Evolutionary conservation across 2,329 filamentous ascomycete genomes (phyloP).

Genomic region (Penicillium digitatum): DNA sequence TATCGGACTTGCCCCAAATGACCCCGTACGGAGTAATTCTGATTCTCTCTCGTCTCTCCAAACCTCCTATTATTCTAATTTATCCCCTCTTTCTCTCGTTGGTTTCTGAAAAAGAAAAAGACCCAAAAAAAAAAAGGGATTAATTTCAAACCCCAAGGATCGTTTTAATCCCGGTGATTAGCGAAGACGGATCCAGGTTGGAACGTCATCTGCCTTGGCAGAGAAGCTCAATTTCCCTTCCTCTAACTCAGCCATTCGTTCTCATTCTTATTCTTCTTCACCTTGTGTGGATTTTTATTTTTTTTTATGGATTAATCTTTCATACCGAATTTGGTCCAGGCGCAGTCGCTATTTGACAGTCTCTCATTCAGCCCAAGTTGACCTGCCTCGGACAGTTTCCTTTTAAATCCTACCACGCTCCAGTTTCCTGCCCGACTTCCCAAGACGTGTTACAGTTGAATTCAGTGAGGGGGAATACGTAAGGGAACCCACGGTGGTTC

Average conservation of each 20-base stretch:
- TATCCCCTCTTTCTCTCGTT: background rate
- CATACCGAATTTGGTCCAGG: slow-evolving; percentile 4
- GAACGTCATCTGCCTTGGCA: slow-evolving; percentile 9
- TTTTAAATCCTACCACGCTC: slow-evolving; percentile 9
- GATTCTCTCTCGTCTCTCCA: background rate
- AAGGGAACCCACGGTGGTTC: background rate
- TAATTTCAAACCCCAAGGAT: too few relatives aligned
- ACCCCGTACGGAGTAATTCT: background rate
- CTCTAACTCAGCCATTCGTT: background rate
- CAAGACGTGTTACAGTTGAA: slow-evolving; percentile 8
- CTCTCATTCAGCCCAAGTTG: slow-evolving; percentile 6
- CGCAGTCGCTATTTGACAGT: slow-evolving; percentile 5
- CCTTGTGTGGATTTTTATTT: slow-evolving; percentile 5
- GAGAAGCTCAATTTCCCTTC: slow-evolving; percentile 2
- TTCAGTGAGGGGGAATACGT: slow-evolving; percentile 3
- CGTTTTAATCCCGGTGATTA: slow-evolving; percentile 1
- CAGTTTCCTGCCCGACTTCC: background rate
- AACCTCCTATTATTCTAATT: background rate
- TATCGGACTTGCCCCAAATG: background rate
- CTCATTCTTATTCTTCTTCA: slow-evolving; percentile 1
- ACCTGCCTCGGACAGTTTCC: slow-evolving; percentile 8
- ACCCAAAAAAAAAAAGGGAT: too few relatives aligned
- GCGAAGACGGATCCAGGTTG: background rate
- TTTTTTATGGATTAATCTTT: slow-evolving; percentile 17
- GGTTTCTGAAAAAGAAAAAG: background rate